Evolutionary conservation across 2,329 filamentous ascomycete genomes (phyloP).

Genomic region (Trichoderma atroviride): DNA sequence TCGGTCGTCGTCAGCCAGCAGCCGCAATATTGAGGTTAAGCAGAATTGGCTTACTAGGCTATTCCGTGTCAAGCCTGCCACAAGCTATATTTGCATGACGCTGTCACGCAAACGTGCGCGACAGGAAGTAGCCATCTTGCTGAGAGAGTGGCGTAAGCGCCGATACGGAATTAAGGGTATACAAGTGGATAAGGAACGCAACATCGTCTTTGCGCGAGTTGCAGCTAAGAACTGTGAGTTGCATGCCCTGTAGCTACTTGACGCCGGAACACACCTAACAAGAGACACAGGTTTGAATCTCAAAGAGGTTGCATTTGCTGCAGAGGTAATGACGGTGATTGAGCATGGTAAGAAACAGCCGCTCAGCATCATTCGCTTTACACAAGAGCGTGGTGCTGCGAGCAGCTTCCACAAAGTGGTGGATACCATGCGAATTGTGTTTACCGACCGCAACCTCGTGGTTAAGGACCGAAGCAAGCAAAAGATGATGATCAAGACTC

Average conservation of each 20-base stretch:
- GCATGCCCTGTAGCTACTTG: not conserved
- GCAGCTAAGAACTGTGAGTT: slow-evolving; percentile 75
- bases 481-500: slow-evolving; percentile 74
- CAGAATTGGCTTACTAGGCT: slow-evolving; percentile 89
- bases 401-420: slow-evolving; percentile 86
- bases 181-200: slow-evolving; percentile 75
- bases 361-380: slow-evolving; percentile 81
- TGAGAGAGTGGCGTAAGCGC: slow-evolving; percentile 79
- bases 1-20: slow-evolving; percentile 42
- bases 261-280: slow-evolving; percentile 30
- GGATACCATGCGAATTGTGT: slow-evolving; percentile 71
- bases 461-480: slow-evolving; percentile 67
- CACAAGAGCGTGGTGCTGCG: slow-evolving; percentile 87
- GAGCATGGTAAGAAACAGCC: slow-evolving; percentile 78
- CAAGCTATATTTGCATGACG: slow-evolving; percentile 72
- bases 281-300: slow-evolving; percentile 68
- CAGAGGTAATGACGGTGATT: slow-evolving; percentile 85
- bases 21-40: slow-evolving; percentile 64
- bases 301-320: slow-evolving; percentile 85
- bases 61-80: slow-evolving; percentile 85
- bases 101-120: slow-evolving; percentile 69
- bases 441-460: slow-evolving; percentile 66
- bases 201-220: slow-evolving; percentile 78
- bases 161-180: slow-evolving; percentile 80
- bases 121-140: slow-evolving; percentile 72